These are phyloP conservation scores for Fusarium albosuccineum DNA, from an alignment of 2,329 filamentous ascomycete genomes.

Conservation along the genomic window DNA sequence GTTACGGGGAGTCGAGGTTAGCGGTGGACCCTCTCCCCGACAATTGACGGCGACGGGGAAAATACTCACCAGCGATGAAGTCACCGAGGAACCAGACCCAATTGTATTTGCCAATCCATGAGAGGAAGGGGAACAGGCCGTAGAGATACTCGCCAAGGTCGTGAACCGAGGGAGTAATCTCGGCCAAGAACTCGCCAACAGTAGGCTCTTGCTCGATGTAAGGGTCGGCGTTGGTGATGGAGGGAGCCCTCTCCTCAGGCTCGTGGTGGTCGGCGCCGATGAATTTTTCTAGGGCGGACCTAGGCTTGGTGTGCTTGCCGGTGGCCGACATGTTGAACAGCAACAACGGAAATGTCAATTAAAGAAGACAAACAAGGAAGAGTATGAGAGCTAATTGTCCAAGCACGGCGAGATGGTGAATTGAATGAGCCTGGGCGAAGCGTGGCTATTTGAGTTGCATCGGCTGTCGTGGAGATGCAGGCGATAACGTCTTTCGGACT, in stretches of 20 bases:
- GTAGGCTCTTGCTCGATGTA: conserved; percentile 59
- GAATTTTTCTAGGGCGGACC: conserved; percentile 48
- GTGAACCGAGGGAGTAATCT: conserved; percentile 52
- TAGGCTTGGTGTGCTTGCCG: conserved; percentile 44
- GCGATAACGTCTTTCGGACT: conserved; percentile 36
- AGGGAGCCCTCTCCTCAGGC: conserved; percentile 51
- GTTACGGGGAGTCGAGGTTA: conserved; percentile 35
- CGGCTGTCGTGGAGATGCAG: conserved; percentile 25
- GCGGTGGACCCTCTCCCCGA: conserved; percentile 20
- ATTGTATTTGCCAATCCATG: conserved; percentile 66
- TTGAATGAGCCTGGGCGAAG: conserved; percentile 21
- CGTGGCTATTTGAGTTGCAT: conserved; percentile 33
- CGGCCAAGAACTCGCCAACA: conserved; percentile 56
- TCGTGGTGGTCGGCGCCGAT: conserved; percentile 51
- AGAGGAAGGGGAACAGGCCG: conserved; percentile 62
- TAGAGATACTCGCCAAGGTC: conserved; percentile 53
- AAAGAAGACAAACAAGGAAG: background rate
- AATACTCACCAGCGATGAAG: conserved; percentile 57
- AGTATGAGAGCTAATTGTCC: conserved; percentile 1
- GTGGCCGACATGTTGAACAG: conserved; percentile 33
- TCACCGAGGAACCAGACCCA: conserved; percentile 62
- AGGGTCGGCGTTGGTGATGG: conserved; percentile 53
- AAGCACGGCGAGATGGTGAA: conserved; percentile 33
- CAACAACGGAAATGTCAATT: background rate
- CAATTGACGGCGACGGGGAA: background rate